Conservation (phyloP, 257 asterid species). For the Cordia subcordata region DNA sequence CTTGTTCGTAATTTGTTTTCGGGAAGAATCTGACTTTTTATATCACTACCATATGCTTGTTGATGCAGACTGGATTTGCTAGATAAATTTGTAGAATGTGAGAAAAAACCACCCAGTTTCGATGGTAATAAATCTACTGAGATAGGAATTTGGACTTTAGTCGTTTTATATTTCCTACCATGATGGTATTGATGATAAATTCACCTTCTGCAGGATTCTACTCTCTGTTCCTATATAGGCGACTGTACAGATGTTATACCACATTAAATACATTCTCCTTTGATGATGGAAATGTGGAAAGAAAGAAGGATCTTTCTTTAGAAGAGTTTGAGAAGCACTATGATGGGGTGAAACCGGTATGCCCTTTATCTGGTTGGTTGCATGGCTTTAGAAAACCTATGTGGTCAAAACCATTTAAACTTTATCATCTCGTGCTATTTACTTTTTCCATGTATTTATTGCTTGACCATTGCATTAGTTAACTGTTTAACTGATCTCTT, state of each 20-base stretch:
- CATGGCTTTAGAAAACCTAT: background rate
- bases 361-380: slow-evolving; percentile 14
- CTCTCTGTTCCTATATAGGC: slow-evolving; percentile 77
- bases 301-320: slow-evolving; percentile 51
- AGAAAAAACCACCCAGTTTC: slow-evolving; percentile 45
- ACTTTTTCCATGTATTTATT: too few species aligned
- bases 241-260: slow-evolving; percentile 86
- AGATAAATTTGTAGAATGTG: slow-evolving; percentile 29
- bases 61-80: slow-evolving; percentile 54
- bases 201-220: slow-evolving; percentile 59
- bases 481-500: too few species aligned
- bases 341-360: slow-evolving; percentile 83
- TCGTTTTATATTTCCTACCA: slow-evolving; percentile 7
- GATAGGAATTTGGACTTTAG: slow-evolving; percentile 10
- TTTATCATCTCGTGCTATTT: too few species aligned
- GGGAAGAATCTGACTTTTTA: slow-evolving; percentile 14
- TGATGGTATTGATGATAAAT: slow-evolving; percentile 22
- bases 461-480: too few species aligned
- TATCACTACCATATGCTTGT: slow-evolving; percentile 16
- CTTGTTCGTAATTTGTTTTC: slow-evolving; percentile 10
- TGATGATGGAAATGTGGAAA: slow-evolving; percentile 79
- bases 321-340: slow-evolving; percentile 57
- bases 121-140: slow-evolving; percentile 46
- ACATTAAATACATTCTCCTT: slow-evolving; percentile 73
- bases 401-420: too few species aligned